Conservation (phyloP, 106 monocot species). For the Apostasia ramifera region DNA sequence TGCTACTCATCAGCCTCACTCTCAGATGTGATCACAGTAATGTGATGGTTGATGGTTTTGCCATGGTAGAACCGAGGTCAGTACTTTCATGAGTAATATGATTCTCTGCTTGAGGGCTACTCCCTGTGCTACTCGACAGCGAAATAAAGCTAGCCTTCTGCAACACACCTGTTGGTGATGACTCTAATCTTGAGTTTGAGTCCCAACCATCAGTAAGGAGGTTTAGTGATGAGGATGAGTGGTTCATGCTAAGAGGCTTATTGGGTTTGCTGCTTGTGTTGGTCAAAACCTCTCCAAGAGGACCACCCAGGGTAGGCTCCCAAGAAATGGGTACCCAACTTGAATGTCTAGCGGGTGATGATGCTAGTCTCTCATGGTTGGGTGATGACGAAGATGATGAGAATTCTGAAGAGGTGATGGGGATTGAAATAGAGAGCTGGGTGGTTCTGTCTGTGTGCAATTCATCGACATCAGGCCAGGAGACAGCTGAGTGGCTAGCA, state of each 20-base stretch:
- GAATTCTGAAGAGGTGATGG: slow-evolving; percentile 36
- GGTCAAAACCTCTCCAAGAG: slow-evolving; percentile 85
- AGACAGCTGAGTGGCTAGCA: neutral
- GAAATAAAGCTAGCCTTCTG: slow-evolving; percentile 71
- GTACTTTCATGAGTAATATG: neutral
- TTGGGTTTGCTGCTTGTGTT: slow-evolving; percentile 35
- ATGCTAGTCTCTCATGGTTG: slow-evolving; percentile 35
- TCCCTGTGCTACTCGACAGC: slow-evolving; percentile 74
- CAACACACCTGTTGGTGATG: slow-evolving; percentile 78
- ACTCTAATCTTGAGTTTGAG: slow-evolving; percentile 30
- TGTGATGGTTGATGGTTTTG: neutral
- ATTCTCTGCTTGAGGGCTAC: slow-evolving; percentile 62
- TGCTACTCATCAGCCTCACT: neutral
- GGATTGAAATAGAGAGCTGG: slow-evolving; percentile 84
- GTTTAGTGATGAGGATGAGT: slow-evolving; percentile 40
- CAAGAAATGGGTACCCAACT: slow-evolving; percentile 54
- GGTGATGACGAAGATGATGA: slow-evolving; percentile 50
- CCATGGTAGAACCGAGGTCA: neutral
- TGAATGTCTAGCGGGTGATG: slow-evolving; percentile 39
- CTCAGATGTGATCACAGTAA: too few species aligned
- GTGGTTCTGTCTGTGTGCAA: slow-evolving; percentile 47
- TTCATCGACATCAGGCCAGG: neutral
- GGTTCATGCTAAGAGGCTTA: slow-evolving; percentile 29
- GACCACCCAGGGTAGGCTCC: slow-evolving; percentile 76
- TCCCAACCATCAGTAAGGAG: slow-evolving; percentile 56